Evolutionary conservation across 1,139 yeast genomes (phyloP).

Genomic region (Lodderomyces parapsilosis): DNA sequence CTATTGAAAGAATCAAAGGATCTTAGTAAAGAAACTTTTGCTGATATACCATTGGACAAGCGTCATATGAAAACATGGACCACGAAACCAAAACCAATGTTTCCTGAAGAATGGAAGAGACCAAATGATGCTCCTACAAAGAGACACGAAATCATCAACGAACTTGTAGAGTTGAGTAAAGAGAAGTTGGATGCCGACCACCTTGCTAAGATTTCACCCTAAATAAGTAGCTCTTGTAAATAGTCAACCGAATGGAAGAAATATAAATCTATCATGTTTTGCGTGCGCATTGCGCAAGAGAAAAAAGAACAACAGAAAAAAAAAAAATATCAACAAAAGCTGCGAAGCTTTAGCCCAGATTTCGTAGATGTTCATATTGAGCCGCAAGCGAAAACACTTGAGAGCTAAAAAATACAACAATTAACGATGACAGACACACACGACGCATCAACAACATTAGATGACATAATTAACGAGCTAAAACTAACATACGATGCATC

Average conservation of each 20-base stretch:
- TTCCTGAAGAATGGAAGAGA: slow-evolving; percentile 86
- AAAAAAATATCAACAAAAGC: not conserved
- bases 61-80: slow-evolving; percentile 53
- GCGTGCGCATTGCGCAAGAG: too few relatives aligned
- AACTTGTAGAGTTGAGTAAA: slow-evolving; percentile 26
- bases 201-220: slow-evolving; percentile 4
- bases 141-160: slow-evolving; percentile 31
- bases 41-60: slow-evolving; percentile 78
- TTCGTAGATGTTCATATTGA: not conserved
- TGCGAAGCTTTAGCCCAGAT: not conserved
- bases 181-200: slow-evolving; percentile 2
- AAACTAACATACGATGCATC: slow-evolving; percentile 57
- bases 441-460: slow-evolving; percentile 45
- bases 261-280: too few relatives aligned
- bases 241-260: too few relatives aligned
- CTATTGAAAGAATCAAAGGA: slow-evolving; percentile 69
- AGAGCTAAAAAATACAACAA: not conserved
- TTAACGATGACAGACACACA: slow-evolving; percentile 21
- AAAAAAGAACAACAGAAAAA: slow-evolving; percentile 4
- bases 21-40: slow-evolving; percentile 53
- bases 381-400: not conserved
- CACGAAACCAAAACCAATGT: slow-evolving; percentile 42
- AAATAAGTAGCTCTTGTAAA: not conserved
- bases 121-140: slow-evolving; percentile 63
- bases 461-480: slow-evolving; percentile 52